Base-by-base conservation (phyloP, 2,329 filamentous ascomycete genomes). In the Beauveria sp. region DNA sequence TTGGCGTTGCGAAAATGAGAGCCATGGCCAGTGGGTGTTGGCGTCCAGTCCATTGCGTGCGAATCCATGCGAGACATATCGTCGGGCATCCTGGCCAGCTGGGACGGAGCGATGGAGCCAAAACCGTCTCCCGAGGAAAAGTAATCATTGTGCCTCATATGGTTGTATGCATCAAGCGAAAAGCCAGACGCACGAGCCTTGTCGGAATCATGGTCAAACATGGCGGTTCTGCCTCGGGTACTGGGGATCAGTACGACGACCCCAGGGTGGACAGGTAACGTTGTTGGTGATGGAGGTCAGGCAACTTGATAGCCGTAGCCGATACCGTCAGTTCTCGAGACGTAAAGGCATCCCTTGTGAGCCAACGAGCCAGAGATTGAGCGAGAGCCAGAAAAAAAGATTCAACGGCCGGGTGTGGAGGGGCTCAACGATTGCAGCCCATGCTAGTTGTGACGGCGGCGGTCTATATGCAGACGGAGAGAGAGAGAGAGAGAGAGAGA, bases 31-130 rank as follows among this genome's bases (percentile, higher is more conserved):
- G 69, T 67, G 5, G 70, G 64, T 10, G 68, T 69, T 30, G 73
- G 66, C 12, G 70, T 67, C 75, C 75, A 77, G 64, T 77, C 75
- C 75, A 77, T 77, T 34, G 65, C 64, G 38, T 58, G 56, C 18
- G 56, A 43, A 22, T 60, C 57, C n/a, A 46, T 46, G 4, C 57
- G 49, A 24, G 22, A 30, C 40, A 60, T 52, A 16, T 53, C 57
- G 38, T 60, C 57, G 14, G 57, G 47, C 26, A 50, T 20, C 28
- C 40, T 52, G 2, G 59, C 40, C 16, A 61, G 52, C 22, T 61
- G 24, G 2, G 59, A 56, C 16, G 59, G 51, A 5, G 45, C 59
- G 30, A 61, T 49, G 22, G 59, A 56, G n/a, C 34, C 59, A 4
- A 50, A 24, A 18, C 22, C 57, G 16, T 50, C 40, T 43, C 51